Evolutionary conservation across 1,139 yeast species (phyloP).

Genomic region (Meyerozyma guilliermondii): DNA sequence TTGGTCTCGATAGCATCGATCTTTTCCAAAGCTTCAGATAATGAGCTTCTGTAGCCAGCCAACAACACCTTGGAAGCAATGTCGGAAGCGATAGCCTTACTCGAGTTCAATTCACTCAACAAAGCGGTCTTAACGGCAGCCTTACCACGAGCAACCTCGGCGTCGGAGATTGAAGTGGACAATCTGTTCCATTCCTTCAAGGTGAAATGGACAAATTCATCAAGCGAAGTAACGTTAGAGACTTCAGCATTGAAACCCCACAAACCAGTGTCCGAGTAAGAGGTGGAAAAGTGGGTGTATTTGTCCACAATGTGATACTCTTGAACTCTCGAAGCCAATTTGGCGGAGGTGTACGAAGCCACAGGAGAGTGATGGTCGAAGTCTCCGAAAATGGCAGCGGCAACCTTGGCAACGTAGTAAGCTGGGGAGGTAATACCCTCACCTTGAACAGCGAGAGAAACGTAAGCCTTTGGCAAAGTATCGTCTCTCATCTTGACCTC

Average conservation of each 20-base stretch:
- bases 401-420: constrained; percentile 67
- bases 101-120: constrained; percentile 41
- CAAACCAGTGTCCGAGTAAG: constrained; percentile 73
- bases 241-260: constrained; percentile 76
- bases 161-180: constrained; percentile 65
- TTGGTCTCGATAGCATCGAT: constrained; percentile 60
- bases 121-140: constrained; percentile 60
- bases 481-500: constrained; percentile 87
- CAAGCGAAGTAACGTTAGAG: constrained; percentile 53
- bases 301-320: constrained; percentile 71
- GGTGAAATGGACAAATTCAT: constrained; percentile 74
- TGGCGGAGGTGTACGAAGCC: constrained; percentile 73
- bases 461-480: constrained; percentile 74
- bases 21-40: constrained; percentile 53
- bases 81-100: constrained; percentile 48
- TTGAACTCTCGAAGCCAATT: constrained; percentile 69
- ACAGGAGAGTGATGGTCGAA: constrained; percentile 50
- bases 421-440: constrained; percentile 60
- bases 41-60: constrained; percentile 57
- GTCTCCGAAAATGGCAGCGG: constrained; percentile 63
- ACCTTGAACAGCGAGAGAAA: constrained; percentile 70
- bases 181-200: constrained; percentile 86
- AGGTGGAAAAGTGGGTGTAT: constrained; percentile 64
- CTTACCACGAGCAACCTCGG: constrained; percentile 77
- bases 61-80: constrained; percentile 59